Evolutionary conservation across 805 yeast genomes (phyloP).

Genomic region (Wickerhamiella alocasiicola): DNA sequence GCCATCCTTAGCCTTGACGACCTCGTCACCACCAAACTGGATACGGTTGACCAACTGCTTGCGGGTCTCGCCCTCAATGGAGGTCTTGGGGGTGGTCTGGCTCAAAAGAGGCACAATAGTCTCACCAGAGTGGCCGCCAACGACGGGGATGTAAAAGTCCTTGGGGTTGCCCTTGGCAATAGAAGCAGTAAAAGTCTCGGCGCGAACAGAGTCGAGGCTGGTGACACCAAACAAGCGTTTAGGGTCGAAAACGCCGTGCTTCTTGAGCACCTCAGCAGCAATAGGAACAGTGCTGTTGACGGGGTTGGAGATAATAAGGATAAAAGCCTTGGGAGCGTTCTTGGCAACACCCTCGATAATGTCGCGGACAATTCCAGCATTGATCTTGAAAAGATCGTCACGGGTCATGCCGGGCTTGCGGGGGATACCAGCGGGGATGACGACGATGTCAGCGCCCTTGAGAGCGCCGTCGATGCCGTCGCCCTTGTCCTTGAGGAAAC

Average conservation of each 20-base stretch:
- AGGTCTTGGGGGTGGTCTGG: conserved; percentile 26
- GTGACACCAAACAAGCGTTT: conserved; percentile 76
- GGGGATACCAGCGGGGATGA: conserved; percentile 87
- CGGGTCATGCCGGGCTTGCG: conserved; percentile 93
- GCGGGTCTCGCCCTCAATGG: conserved; percentile 29
- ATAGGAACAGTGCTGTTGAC: conserved; percentile 89
- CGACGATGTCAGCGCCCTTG: conserved; percentile 68
- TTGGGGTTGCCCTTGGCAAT: conserved; percentile 35
- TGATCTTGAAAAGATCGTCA: conserved; percentile 75
- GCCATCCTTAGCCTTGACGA: conserved; percentile 89
- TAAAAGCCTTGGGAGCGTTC: conserved; percentile 59
- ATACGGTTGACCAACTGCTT: conserved; percentile 71
- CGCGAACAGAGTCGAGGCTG: conserved; percentile 75
- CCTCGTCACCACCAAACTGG: conserved; percentile 95
- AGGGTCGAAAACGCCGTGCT: conserved; percentile 57
- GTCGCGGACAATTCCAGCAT: conserved; percentile 65
- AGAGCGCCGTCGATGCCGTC: conserved; percentile 59
- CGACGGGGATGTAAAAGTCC: conserved; percentile 49
- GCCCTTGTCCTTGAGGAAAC: conserved; percentile 46
- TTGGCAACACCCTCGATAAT: conserved; percentile 66
- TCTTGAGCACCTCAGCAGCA: conserved; percentile 65
- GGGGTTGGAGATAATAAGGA: conserved; percentile 81
- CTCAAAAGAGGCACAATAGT: conserved; percentile 82
- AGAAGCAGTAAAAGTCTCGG: conserved; percentile 65
- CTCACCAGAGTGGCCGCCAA: conserved; percentile 94